Evolutionary conservation across 306 rosid species (phyloP).

Genomic region (Malus sylvestris): DNA sequence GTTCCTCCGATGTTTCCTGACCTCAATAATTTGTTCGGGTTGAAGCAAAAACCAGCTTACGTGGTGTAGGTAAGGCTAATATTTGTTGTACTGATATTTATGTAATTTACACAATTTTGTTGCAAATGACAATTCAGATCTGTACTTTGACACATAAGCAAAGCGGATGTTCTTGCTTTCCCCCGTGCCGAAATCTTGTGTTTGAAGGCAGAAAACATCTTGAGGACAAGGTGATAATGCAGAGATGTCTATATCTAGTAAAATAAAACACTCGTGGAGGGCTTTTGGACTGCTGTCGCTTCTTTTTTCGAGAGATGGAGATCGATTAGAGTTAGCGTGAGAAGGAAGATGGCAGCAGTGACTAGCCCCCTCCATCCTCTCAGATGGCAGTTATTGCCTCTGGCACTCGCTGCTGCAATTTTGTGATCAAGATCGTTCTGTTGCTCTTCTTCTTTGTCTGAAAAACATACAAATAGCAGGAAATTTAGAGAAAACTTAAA

Average conservation of each 20-base stretch:
- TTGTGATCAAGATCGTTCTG: too few species aligned
- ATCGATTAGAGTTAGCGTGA: background rate
- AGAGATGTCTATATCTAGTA: too few species aligned
- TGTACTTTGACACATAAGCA: background rate
- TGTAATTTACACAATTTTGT: background rate
- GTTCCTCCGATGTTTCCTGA: slow-evolving; percentile 56
- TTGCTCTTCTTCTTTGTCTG: too few species aligned
- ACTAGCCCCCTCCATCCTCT: background rate
- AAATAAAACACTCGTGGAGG: too few species aligned
- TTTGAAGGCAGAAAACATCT: too few species aligned
- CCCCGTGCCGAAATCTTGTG: too few species aligned
- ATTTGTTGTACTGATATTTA: background rate
- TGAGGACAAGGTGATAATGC: background rate
- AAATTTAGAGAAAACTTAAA: too few species aligned
- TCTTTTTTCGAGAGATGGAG: too few species aligned
- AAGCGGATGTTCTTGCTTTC: background rate
- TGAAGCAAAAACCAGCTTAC: slow-evolving; percentile 37
- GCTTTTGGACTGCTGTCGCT: too few species aligned
- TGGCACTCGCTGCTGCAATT: too few species aligned
- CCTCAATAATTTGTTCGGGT: slow-evolving; percentile 64
- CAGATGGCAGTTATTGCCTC: too few species aligned
- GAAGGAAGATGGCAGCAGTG: background rate
- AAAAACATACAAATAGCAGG: too few species aligned
- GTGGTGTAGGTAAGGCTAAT: slow-evolving; percentile 16
- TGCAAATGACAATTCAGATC: background rate